Evolutionary conservation across 148 eudicot species (phyloP), one percentile per base, ranked within the genome.

Genomic region (Mesembryanthemum crystallinum): DNA sequence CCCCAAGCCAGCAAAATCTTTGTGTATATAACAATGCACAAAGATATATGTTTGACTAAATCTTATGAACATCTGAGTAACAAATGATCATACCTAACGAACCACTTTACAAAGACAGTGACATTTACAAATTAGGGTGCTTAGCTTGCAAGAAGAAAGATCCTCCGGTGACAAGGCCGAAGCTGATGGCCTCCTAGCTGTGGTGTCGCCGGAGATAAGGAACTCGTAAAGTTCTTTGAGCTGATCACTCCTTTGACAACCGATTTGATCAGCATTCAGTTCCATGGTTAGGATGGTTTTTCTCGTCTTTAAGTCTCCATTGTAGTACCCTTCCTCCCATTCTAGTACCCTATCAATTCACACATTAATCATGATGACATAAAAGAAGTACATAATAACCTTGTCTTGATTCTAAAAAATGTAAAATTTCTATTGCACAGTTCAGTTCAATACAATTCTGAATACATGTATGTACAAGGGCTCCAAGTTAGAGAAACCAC

Each of bases 271-370:
- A 6, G 58, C 77, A 72, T 83, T 69, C 25, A 86, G 54, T 23
- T 91, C 91, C 4, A 49, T 78, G 0, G 88, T 87, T 66, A 89
- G 89, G 32, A 86, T 75, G 25, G 96, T 91, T 82, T 89, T 91
- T 71, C 89, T 84, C 62, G 96, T 91, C 82, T 89, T 91, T n/a
- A 91, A 85, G 57, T 91, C 96, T 64, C 96, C 96, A 83, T 91
- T 91, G 74, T 91, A 91, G 78, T 91, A 87, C 77, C 96, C 96
- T 80, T 89, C 91, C 62, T 77, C 74, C 96, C 96, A 91, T 79
- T 87, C 84, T 82, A 91, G 63, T 65, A 73, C 78, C 80, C 94
- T 88, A 63, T 23, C 11, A 11, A 29, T 14, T 54, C 11, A 35
- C n/a, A 18, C 14, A 49, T 13, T 59, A 59, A 18, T 5, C 3